Evolutionary conservation across 176 grass and related monocot genomes (phyloP), one percentile per base, ranked within the genome.

Genomic region (Saccharum spontaneum): DNA sequence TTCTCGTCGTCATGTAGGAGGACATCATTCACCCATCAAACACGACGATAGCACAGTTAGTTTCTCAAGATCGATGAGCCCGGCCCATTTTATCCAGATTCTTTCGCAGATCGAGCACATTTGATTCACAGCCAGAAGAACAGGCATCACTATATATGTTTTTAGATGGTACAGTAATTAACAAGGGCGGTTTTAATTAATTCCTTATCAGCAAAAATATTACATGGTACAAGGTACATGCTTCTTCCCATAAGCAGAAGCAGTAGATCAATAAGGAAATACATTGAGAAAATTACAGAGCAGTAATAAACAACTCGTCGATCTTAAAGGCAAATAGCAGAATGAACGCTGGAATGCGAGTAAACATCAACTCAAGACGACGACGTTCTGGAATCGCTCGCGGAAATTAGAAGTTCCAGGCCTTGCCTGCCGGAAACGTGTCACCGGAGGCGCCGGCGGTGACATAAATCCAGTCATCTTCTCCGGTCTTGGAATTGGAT

Each of bases 211-310:
- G 64, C 66, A 68, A 64, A 85, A 78, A 61, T 61, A 44, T 4
- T 77, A 78, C 55, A 45, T 44, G 41, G 46, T 52, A 23, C 22
- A 85, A 45, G 14, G 71, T 74, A 50, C 71, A 74, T 82, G 39
- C 70, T 69, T 17, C 70, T 69, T 17, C 15, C 38, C 10, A 18
- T 84, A 80, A 18, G 61, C 24, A 30, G 12, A 14, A 44, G 26
- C 33, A 82, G 62, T 7, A 31, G 68, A 79, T 84, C 46, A 61
- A 46, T 59, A 37, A 67, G 43, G 16, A 79, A 69, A 78, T 85
- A 85, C 57, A 54, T 40, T n/a, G 36, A 24, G 34, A 8, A 54
- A 73, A 43, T 37, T 68, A 69, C 62, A 79, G 37, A 46, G 36
- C 20, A 71, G 33, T 37, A 78, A 54, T 65, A 73, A 73, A 17